These are phyloP conservation scores for Chlorella sp. DNA, from an alignment of 139 green algal species.

Conservation along the genomic window DNA sequence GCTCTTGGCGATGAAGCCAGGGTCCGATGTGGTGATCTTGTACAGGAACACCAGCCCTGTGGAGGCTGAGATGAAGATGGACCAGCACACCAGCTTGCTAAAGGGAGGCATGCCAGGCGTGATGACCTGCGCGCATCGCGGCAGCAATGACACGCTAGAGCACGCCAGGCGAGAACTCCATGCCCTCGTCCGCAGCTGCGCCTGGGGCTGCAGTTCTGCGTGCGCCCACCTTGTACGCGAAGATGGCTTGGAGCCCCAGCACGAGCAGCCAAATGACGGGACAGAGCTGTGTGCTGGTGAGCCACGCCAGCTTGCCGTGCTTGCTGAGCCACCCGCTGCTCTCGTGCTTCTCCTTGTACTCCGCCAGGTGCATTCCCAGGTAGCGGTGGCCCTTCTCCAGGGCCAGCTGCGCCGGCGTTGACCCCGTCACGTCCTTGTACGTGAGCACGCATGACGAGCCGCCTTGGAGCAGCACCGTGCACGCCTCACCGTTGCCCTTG, in stretches of 20 bases:
- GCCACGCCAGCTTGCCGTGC: conserved; percentile 35
- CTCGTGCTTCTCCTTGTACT: conserved; percentile 38
- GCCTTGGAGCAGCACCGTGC: conserved; percentile 80
- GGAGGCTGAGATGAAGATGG: too few relatives aligned
- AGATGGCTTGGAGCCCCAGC: conserved; percentile 56
- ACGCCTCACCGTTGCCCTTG: conserved; percentile 83
- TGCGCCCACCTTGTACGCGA: conserved; percentile 51
- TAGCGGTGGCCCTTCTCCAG: conserved; percentile 86
- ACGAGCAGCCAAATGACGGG: conserved; percentile 77
- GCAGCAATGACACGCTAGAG: too few relatives aligned
- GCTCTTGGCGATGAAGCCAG: conserved; percentile 11
- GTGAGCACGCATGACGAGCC: conserved; percentile 52
- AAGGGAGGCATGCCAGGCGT: too few relatives aligned
- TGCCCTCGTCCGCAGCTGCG: too few relatives aligned
- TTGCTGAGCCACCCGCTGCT: conserved; percentile 41
- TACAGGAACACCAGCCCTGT: conserved; percentile 60
- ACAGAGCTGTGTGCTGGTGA: conserved; percentile 68
- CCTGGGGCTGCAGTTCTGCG: too few relatives aligned
- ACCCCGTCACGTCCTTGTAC: conserved; percentile 70
- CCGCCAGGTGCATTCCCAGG: conserved; percentile 61
- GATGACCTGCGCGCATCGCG: too few relatives aligned
- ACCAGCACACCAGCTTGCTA: too few relatives aligned
- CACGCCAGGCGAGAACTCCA: too few relatives aligned
- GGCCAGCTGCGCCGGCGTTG: conserved; percentile 83
- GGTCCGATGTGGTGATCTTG: conserved; percentile 66